Conservation (phyloP, 2,329 filamentous ascomycete genomes). For the Pyrenophora teres region DNA sequence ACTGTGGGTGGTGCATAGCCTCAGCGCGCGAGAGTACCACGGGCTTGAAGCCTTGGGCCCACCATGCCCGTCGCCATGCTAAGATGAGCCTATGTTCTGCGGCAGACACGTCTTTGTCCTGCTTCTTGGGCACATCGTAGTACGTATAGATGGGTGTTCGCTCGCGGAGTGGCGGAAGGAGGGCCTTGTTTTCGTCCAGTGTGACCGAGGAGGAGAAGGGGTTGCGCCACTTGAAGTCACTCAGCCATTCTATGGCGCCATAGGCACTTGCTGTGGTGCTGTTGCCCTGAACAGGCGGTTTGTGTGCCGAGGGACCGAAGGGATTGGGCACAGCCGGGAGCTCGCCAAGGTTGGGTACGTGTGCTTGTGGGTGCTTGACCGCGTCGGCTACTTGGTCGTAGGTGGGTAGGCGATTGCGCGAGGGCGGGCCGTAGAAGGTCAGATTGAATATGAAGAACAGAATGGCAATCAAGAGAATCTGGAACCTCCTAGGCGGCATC, state of each 20-base stretch:
- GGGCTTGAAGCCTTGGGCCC: constrained; percentile 88
- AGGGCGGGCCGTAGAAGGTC: constrained; percentile 45
- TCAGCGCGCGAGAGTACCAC: constrained; percentile 79
- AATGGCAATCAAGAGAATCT: constrained; percentile 49
- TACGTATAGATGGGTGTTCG: constrained; percentile 87
- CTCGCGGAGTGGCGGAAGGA: constrained; percentile 75
- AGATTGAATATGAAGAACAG: constrained; percentile 41
- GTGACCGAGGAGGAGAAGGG: constrained; percentile 83
- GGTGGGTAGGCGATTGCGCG: constrained; percentile 43
- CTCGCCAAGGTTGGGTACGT: constrained; percentile 35
- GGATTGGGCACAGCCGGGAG: constrained; percentile 59
- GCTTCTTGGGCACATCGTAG: constrained; percentile 72
- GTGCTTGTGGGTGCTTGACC: constrained; percentile 47
- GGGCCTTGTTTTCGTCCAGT: constrained; percentile 78
- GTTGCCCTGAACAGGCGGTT: constrained; percentile 75
- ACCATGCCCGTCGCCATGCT: constrained; percentile 92
- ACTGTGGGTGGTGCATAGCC: constrained; percentile 80
- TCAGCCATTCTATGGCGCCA: constrained; percentile 81
- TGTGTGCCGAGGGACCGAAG: constrained; percentile 72
- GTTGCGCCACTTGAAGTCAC: constrained; percentile 86
- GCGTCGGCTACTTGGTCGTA: constrained; percentile 44
- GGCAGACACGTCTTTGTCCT: constrained; percentile 66
- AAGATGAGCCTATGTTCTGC: constrained; percentile 80
- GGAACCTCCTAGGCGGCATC: constrained; percentile 54
- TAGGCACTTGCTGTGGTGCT: constrained; percentile 63